Base-by-base conservation (phyloP, 2,329 filamentous ascomycete genomes). In the Hymenoscyphus repandus region DNA sequence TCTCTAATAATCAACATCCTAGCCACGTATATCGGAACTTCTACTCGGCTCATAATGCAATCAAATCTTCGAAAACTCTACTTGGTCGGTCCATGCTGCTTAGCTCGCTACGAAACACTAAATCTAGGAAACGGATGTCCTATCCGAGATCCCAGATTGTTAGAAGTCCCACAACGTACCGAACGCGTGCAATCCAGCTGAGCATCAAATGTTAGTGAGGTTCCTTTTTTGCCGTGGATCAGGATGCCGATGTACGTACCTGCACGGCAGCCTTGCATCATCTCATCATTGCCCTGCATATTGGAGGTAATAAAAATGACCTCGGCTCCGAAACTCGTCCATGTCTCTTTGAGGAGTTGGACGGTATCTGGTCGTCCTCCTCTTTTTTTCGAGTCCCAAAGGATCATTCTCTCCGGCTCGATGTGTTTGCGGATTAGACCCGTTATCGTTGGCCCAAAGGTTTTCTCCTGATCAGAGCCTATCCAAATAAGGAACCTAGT, bases 221-320 rank as follows among this genome's bases (percentile, higher is more conserved):
- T 20, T 33, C n/a, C 49, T 43, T 31, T 36, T 43, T 31, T 37
- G 6, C 31, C 34, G 12, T 40, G 11, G 27, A 34, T 51, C 30
- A 45, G 30, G 18, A 49, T 31, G 15, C 2, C 17, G 20, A 47
- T 20, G 13, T 37, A 63, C 67, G 27, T 62, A 69, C 69, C 66
- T 54, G 58, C 66, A 50, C 60, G 62, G 52, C 69, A 72, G 27
- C 69, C 69, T 50, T 68, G 66, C 68, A 71, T 71, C 69, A 72
- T 71, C 60, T 72, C 69, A 51, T 71, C 68, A 52, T 72, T 71
- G 27, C 69, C 69, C 50, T 66, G 59, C 66, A 58, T 68, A 52
- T 72, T 72, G 36, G 66, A 69, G 1, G 69, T 71, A 56, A 72
- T 72, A 61, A 72, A 72, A 49, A 72, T 71, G 39, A 72, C 69